phyloP scores from a whole-genome alignment of 2,329 filamentous ascomycete species.

The Atkinsonella texensis region DNA sequence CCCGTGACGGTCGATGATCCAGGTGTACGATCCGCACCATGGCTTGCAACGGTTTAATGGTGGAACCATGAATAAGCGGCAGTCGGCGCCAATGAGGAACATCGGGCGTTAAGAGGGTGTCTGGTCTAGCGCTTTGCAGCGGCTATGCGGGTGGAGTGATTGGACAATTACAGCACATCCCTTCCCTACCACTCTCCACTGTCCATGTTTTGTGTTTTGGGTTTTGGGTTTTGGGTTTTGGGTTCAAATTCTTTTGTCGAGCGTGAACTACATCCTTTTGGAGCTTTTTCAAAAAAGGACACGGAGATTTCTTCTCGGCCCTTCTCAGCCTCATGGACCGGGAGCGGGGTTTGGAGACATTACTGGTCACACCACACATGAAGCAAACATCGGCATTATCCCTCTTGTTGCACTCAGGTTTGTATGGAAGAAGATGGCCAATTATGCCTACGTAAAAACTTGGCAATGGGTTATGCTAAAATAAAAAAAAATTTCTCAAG shows the following conservation, averaged over 20 bases:
- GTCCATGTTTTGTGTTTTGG: too few relatives aligned
- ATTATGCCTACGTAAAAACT: background rate
- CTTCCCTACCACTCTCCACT: too few relatives aligned
- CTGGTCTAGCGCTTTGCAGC: background rate
- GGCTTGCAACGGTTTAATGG: too few relatives aligned
- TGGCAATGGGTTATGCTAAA: background rate
- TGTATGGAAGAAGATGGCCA: background rate
- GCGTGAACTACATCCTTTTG: background rate
- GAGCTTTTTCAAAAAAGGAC: background rate
- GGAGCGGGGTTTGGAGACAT: background rate
- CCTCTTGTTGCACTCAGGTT: background rate
- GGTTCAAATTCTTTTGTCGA: too few relatives aligned
- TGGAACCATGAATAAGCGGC: too few relatives aligned
- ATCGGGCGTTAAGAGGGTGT: too few relatives aligned
- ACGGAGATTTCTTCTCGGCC: background rate
- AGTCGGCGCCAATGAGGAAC: too few relatives aligned
- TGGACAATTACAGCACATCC: too few relatives aligned
- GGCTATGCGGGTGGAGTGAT: background rate
- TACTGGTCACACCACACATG: background rate
- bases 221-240: too few relatives aligned
- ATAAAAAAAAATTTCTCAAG: background rate
- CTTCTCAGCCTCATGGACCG: background rate
- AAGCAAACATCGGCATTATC: background rate
- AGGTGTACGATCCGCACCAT: too few relatives aligned
- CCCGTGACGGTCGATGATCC: too few relatives aligned